Percentiles rank a stretch among this genome's conserved stretches.
These are phyloP conservation scores for Globisporangium cederbergense DNA, from an alignment of 352 stramenopile genomes.

Conservation along the genomic window DNA sequence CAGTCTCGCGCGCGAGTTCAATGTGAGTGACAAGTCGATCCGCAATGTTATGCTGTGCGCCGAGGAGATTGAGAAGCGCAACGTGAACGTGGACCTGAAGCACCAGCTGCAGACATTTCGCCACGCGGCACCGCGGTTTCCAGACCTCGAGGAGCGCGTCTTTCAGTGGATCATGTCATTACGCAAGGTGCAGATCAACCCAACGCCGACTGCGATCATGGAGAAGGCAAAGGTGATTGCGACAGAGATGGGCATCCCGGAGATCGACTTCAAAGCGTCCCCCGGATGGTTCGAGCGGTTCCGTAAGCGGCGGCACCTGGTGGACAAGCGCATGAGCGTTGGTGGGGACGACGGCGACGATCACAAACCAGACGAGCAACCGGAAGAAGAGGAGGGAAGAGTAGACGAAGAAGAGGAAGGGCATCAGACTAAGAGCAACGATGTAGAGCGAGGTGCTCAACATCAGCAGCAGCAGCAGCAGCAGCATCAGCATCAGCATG, in stretches of 20 bases:
- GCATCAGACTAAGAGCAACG: background rate
- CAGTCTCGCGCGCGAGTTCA: constrained; percentile 16
- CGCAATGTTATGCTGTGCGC: constrained; percentile 16
- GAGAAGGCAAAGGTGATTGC: constrained; percentile 14
- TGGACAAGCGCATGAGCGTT: constrained; percentile 14
- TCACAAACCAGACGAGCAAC: background rate
- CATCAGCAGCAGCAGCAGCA: background rate
- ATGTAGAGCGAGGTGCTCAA: background rate
- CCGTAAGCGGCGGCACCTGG: constrained; percentile 11
- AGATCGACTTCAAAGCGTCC: constrained; percentile 14
- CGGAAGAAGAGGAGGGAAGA: background rate
- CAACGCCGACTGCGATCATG: constrained; percentile 13
- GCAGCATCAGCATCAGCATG: background rate
- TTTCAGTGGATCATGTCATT: constrained; percentile 14
- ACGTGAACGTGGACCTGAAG: constrained; percentile 12
- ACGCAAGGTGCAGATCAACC: constrained; percentile 8
- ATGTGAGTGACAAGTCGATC: constrained; percentile 18
- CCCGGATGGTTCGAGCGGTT: constrained; percentile 19
- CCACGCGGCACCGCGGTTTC: constrained; percentile 12
- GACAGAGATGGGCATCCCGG: constrained; percentile 12
- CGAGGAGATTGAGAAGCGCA: constrained; percentile 17
- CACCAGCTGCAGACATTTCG: constrained; percentile 16
- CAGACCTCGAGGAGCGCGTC: constrained; percentile 13
- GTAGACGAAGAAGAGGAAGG: background rate
- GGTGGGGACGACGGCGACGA: constrained; percentile 8